Evolutionary conservation across 345 rosid species (phyloP), one percentile per base, ranked within the genome.

Genomic region (Garcia nutans): DNA sequence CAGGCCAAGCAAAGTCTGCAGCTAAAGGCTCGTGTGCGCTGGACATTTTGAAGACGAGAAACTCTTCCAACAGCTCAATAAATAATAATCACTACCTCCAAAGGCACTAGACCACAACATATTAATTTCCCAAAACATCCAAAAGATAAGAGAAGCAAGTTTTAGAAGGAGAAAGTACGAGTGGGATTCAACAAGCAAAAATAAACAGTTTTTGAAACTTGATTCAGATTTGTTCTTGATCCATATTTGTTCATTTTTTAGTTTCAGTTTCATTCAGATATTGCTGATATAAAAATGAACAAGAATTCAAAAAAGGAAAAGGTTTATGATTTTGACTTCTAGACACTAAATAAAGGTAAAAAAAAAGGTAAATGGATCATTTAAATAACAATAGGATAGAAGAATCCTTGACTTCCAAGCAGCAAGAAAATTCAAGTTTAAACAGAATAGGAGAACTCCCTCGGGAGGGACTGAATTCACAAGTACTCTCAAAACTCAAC

Each of bases 51-150:
- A 65, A 49, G 69, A 57, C 28, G 58, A 54, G 69, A 78, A 37
- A 37, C 73, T 54, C 73, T 33, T 73, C 78, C 50, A 54, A 71
- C 71, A 79, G 58, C 58, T 67, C 67, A 64, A 65, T 73, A 62
- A 37, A 37, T 37, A 55, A 75, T 23, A 73, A 50, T 76, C 71
- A 55, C 49, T 49, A 33, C 64, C 55, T 74, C 67, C 13, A 47
- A 15, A 72, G 42, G 49, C 65, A 72, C 74, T 41, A 68, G n/a
- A 68, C 7, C 68, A 45, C 23, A 44, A 0, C 23, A 24, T 7
- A 42, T 61, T 47, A 75, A 72, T 62, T 73, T 47, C 67, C 76
- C 78, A 56, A 11, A 47, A 44, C 74, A 50, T 52, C 76, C 6
- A 37, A 37, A 37, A 0, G 41, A 37, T 37, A 37, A 37, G 41